Base-by-base conservation (phyloP, 257 asterid genomes). In the Nicotiana obtusifolia region DNA sequence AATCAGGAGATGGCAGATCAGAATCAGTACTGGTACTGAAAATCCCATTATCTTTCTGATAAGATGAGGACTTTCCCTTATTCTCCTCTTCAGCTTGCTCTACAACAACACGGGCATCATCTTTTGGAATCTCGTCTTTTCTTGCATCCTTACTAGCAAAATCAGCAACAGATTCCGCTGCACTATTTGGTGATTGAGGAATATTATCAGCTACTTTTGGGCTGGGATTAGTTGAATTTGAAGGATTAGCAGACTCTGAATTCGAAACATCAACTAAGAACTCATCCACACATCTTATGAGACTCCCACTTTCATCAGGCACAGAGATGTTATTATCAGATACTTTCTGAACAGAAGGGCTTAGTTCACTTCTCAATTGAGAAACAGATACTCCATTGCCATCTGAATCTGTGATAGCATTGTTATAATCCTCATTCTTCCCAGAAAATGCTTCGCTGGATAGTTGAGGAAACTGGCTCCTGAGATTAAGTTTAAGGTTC, bases 241-340 rank as follows among this genome's bases (percentile, higher is more conserved):
- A 82, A 22, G 81, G 80, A 89, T 82, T 73, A 33, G 28, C 67
- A 33, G 86, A 86, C 73, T 82, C 91, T 86, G 56, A 82, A 78
- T 84, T 82, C 60, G 81, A 62, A 33, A 57, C 81, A 22, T 81
- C 88, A 78, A 84, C 80, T 81, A 86, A 81, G 87, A 86, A 82
- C 71, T 86, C 87, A 80, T 88, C 89, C 30, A 76, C 67, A 80
- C 84, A 83, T 78, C 77, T 83, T 66, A 80, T 31, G 80, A 80
- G 84, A 83, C 84, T 86, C 81, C 82, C 88, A 57, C 78, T 68
- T 47, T 82, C 86, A 68, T 64, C 81, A 33, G 77, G 83, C 62
- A 31, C 10, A 26, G 65, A 47, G 59, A 67, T 60, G 56, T 67
- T 65, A 68, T 73, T 71, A 44, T 66, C 78, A 68, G 60, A 64